Percentiles rank a stretch among this genome's conserved stretches.
Conservation (phyloP, 116 monocot genomes). For the Iris pallida region DNA sequence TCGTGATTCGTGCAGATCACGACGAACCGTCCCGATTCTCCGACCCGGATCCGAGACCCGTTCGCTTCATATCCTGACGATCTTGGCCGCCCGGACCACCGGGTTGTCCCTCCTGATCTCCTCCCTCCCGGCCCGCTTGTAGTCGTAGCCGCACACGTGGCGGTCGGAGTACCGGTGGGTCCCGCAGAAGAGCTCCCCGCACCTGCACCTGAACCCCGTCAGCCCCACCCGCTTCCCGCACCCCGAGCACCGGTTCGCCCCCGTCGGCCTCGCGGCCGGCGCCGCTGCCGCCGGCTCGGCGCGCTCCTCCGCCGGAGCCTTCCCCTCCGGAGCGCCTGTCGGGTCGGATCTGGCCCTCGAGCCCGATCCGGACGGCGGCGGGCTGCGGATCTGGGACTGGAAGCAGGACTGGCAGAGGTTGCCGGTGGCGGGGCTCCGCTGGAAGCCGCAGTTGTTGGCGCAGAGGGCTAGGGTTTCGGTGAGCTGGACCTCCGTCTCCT, state of each 20-base stretch:
- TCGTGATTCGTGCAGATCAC: no score
- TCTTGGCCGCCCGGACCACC: constrained; percentile 42
- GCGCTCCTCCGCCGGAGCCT: neutral
- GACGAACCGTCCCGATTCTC: no score
- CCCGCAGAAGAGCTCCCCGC: constrained; percentile 52
- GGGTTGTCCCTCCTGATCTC: constrained; percentile 37
- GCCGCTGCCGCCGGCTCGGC: neutral
- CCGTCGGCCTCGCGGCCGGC: constrained; percentile 8
- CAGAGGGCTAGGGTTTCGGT: constrained; percentile 28
- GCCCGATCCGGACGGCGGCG: neutral
- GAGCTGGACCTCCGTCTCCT: constrained; percentile 29
- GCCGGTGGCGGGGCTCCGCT: constrained; percentile 53
- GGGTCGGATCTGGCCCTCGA: neutral
- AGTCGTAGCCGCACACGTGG: constrained; percentile 45
- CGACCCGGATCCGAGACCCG: neutral
- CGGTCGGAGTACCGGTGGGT: constrained; percentile 52
- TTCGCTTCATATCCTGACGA: constrained; percentile 34
- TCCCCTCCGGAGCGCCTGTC: neutral
- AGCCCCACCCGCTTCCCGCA: constrained; percentile 58
- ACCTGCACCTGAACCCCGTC: constrained; percentile 65
- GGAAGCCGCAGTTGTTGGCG: constrained; percentile 70
- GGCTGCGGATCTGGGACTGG: constrained; percentile 26
- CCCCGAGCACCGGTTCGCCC: constrained; percentile 37
- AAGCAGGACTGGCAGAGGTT: constrained; percentile 51
- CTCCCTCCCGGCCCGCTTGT: constrained; percentile 32